Evolutionary conservation across 176 grass and related monocot species (phyloP), one percentile per base, ranked within the genome.

Genomic region (Eragrostis curvula): DNA sequence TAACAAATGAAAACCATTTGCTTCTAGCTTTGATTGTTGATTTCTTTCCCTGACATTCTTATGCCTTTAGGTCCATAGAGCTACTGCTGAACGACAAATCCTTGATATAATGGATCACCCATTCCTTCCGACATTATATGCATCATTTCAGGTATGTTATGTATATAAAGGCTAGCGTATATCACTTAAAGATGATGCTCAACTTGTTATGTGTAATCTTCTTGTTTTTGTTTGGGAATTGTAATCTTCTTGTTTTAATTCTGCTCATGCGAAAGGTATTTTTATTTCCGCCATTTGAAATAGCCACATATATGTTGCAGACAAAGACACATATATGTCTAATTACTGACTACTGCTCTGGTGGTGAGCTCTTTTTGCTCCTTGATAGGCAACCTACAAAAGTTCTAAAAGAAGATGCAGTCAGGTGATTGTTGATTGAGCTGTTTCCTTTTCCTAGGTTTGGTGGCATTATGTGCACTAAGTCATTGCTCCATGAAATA

Each of bases 81-180:
- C 92, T 77, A 87, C 83, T 20, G 86, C 88, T 58, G 92, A 98
- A 56, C 90, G 90, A 84, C 87, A 93, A 80, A 98, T 98, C 71
- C 90, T 98, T 78, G 88, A 98, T 90, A 87, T 93, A 66, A 36
- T 98, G 85, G 95, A 98, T 63, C 95, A 98, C 45, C 95, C 95
- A 64, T 98, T 98, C 83, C 92, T 98, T 78, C 95, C 95, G 2
- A 95, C 95, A 77, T 84, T 98, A 79, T 98, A 98, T 81, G 90
- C 92, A 81, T 95, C 95, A 81, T 98, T 98, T 88, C 88, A 98
- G 92, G 95, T 98, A 60, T 70, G 77, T 74, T 88, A 50, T 27
- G 69, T 81, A 25, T 51, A 77, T 56, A 77, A 63, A 77, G 36
- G 15, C 21, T 30, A 30, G 14, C 6, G 13, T 11, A 8, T 28